Conservation (phyloP, 768 basidiomycete species). For the Hirschioporus abietinus region DNA sequence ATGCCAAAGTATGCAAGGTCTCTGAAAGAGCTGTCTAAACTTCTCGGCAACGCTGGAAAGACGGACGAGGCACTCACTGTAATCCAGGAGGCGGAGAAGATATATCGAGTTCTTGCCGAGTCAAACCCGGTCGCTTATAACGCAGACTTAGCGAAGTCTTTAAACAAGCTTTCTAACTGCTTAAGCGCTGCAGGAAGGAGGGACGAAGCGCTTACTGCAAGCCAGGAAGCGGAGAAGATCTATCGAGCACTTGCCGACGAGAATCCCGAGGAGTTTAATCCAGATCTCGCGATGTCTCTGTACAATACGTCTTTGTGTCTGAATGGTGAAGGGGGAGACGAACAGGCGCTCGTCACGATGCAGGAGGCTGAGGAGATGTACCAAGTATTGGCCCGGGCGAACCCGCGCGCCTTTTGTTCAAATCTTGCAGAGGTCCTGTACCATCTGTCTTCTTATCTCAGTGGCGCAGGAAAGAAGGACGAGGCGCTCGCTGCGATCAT, state of each 20-base stretch:
- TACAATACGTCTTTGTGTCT: constrained; percentile 10
- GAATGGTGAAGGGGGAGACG: no score
- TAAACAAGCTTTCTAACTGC: constrained; percentile 6
- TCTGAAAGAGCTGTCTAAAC: no score
- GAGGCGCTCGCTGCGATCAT: constrained; percentile 10
- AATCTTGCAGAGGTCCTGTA: no score
- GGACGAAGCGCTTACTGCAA: constrained; percentile 10
- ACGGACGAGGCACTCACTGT: constrained; percentile 7
- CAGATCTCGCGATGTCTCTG: constrained; percentile 9
- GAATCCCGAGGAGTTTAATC: constrained; percentile 7
- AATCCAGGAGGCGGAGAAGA: constrained; percentile 5
- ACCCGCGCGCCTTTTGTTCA: no score
- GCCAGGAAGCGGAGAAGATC: constrained; percentile 6
- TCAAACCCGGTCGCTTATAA: background rate
- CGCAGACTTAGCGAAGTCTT: constrained; percentile 4
- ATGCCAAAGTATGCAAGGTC: constrained; percentile 7
- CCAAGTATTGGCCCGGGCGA: no score
- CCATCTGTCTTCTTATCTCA: constrained; percentile 3
- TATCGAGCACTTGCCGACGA: background rate
- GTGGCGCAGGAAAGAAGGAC: constrained; percentile 6
- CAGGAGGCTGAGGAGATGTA: no score
- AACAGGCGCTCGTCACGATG: no score
- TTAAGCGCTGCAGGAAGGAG: constrained; percentile 8
- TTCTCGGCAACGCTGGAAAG: background rate
- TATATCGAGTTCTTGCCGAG: constrained; percentile 1